Evolutionary conservation across 2,329 filamentous ascomycete genomes (phyloP), one percentile per base, ranked within the genome.

Genomic region (Fusarium annulatum): DNA sequence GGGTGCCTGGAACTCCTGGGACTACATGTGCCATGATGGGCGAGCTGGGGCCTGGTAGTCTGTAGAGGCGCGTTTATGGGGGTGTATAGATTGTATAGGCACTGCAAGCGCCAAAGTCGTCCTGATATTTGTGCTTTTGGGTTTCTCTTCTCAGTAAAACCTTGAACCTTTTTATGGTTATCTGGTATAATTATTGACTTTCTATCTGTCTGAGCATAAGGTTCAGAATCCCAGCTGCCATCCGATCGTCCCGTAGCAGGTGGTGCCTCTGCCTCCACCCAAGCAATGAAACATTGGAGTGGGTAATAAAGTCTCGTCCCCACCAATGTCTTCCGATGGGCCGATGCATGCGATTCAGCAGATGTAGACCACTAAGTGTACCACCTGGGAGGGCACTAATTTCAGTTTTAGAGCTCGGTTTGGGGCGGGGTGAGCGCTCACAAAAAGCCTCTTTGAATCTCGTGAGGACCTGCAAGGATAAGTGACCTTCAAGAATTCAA

Each of bases 1-100:
- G 61, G 8, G 61, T 64, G 52, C 61, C 45, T 21, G 61, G 61
- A 4, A 64, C 61, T 46, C 61, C 61, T 30, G 61, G 61, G 46
- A 64, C 53, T 33, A 64, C 36, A 23, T 42, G 41, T 42, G 41
- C 41, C 41, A 42, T 42, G 21, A 42, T n/a, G 21, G 41, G 41
- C 21, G 21, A 42, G 41, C 4, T n/a, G 21, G 21, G 21, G 9
- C 41, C 15, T 42, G 21, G 16, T n/a, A 16, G 21, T 16, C 41
- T 42, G 21, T 9, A 9, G 41, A 12, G 41, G n/a, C 6, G 21
- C 23, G 21, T 42, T 23, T 5, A 42, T 16, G 41, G 15, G 21
- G 15, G 7, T n/a, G 41, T 42, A 42, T n/a, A 28, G 28, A 28
- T 7, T 28, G 28, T 28, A 28, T 28, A 28, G 28, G 28, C 28